Percentiles rank a stretch among this genome's conserved stretches.
phyloP scores from a whole-genome alignment of 108 stramenopile genomes.

The Cyclotella atomus region DNA sequence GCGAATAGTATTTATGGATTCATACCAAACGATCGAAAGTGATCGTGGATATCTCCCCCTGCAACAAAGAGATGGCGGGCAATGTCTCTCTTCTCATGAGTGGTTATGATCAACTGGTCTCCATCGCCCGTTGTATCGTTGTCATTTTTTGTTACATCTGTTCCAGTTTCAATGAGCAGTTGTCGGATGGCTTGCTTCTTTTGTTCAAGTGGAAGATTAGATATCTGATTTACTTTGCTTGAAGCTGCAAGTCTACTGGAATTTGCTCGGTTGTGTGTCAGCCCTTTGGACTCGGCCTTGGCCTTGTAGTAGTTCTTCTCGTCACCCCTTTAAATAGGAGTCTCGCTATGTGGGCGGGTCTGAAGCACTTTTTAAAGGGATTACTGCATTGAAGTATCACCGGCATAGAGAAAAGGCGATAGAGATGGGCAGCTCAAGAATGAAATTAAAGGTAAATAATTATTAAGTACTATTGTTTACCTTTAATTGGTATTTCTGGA shows the following conservation, averaged over 20 bases:
- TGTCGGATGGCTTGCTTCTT: conserved; percentile 16
- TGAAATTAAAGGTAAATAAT: too few relatives aligned
- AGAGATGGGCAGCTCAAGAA: too few relatives aligned
- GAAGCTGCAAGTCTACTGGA: neutral
- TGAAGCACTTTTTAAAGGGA: too few relatives aligned
- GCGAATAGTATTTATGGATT: conserved; percentile 16
- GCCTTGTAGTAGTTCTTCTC: neutral
- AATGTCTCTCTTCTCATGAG: conserved; percentile 7
- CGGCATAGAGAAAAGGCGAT: too few relatives aligned
- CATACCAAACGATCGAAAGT: neutral
- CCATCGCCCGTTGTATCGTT: conserved; percentile 44
- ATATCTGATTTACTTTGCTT: neutral
- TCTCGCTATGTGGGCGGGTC: too few relatives aligned
- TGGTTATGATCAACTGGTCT: conserved; percentile 32
- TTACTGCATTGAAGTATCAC: too few relatives aligned
- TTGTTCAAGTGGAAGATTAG: neutral
- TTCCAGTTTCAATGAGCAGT: conserved; percentile 33
- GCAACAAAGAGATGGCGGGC: conserved; percentile 27
- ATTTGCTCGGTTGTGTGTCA: neutral
- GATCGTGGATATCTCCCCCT: conserved; percentile 42
- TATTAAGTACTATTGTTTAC: too few relatives aligned
- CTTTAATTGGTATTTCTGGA: too few relatives aligned
- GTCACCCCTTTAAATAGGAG: too few relatives aligned
- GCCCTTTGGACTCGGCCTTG: neutral
- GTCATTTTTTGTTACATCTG: conserved; percentile 45